A percentile compares a stretch with the other conserved stretches of the same genome.
Evolutionary conservation across 257 asterid species (phyloP).

Genomic region (Fraxinus cuspidata): DNA sequence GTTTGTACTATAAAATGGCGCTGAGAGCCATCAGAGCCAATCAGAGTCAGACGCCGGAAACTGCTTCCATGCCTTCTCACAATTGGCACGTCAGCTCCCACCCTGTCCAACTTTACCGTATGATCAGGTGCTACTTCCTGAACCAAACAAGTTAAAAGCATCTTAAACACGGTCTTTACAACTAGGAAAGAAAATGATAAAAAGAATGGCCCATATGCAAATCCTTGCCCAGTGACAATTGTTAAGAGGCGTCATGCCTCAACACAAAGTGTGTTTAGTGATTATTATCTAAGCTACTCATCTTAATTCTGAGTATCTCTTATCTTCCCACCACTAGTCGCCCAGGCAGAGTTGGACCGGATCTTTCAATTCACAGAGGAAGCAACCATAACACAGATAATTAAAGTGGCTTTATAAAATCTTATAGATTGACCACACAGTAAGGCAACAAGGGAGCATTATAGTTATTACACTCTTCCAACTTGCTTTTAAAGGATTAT

Average conservation of each 20-base stretch:
- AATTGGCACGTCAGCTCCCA: conserved; percentile 92
- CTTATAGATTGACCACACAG: not conserved
- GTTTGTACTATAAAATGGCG: conserved; percentile 99
- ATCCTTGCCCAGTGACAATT: not conserved
- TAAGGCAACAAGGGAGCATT: not conserved
- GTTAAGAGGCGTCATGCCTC: not conserved
- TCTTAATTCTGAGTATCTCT: not conserved
- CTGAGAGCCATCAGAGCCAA: conserved; percentile 98
- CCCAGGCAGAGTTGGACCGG: not conserved
- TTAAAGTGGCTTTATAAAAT: not conserved
- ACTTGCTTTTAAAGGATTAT: not conserved
- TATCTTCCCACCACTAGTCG: not conserved
- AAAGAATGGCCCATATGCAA: not conserved
- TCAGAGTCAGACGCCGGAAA: conserved; percentile 91
- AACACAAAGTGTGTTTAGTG: not conserved
- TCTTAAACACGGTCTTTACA: not conserved
- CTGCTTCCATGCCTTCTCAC: conserved; percentile 99
- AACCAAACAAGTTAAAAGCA: conserved; percentile 15
- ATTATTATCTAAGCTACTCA: not conserved
- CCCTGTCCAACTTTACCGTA: conserved; percentile 94
- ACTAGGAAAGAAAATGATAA: not conserved
- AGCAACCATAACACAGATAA: not conserved
- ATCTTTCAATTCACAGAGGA: not conserved
- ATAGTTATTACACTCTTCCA: not conserved
- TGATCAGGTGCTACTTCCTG: conserved; percentile 99